Base-by-base conservation (phyloP, 345 rosid species). In the Ceriops zippeliana region DNA sequence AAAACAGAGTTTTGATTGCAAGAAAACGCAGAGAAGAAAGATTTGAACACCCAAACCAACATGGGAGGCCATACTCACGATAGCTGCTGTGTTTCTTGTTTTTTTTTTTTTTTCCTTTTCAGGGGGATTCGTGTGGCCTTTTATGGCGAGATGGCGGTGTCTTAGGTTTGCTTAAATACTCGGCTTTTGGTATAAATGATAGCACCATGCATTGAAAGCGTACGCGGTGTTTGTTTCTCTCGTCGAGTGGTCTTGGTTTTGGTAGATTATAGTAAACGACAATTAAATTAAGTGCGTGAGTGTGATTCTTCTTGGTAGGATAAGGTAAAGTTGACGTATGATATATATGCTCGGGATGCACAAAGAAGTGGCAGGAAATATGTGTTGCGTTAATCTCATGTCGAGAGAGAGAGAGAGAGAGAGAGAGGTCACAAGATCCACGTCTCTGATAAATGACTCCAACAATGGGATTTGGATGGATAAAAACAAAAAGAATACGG, bases 1-100 rank as follows among this genome's bases (percentile, higher is more conserved):
- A 47, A 80, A 57, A 74, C 63, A 70, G 38, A 7, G 73, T 19
- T 42, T 69, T 13, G 78, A 56, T 54, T 68, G 80, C 61, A 64
- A 70, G 78, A 75, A 65, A 77, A 79, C 32, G 8, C 80, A 65
- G 59, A 80, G 73, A 57, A 83, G 35, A 70, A 78, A 76, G 67
- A 73, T 4, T 34, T 22, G 59, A 58, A 69, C 67, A 56, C 38
- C 66, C 28, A 56, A 31, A 32, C 6, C 20, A 46, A 51, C 17
- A 15, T 11, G 6, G 9, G 69, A 68, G 20, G 80, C 72, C 82
- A 78, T 78, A 17, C 22, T 38, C 26, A 15, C 3, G 2, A 4
- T 13, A 42, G 37, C 7, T n/a, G 57, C 26, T 5, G 61, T 21
- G 51, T 35, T 1, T 17, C n/a, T 37, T 35, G n/a, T 47, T 34